A percentile compares a stretch with the other conserved stretches of the same genome.
These are phyloP conservation scores for Schizophyllum commune DNA, from an alignment of 1,284 basidiomycete genomes.

Conservation along the genomic window DNA sequence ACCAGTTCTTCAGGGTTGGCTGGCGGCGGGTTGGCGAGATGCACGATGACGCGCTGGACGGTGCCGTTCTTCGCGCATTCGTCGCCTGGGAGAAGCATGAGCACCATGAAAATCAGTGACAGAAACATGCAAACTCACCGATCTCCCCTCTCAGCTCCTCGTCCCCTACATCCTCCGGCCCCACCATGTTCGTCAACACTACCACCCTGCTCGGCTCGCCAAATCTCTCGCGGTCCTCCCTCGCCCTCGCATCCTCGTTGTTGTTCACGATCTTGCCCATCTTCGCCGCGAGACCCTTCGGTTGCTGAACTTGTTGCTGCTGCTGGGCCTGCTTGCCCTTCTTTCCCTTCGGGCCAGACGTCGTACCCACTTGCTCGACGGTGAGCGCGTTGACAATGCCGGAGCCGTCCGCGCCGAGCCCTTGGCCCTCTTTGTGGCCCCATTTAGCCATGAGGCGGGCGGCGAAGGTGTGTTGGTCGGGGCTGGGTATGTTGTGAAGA, in stretches of 20 bases:
- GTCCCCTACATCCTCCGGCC: conserved; percentile 72
- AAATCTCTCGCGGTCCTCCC: conserved; percentile 70
- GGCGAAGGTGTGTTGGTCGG: conserved; percentile 66
- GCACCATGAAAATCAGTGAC: conserved; percentile 6
- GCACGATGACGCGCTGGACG: conserved; percentile 83
- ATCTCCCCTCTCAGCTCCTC: conserved; percentile 84
- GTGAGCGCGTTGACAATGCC: conserved; percentile 86
- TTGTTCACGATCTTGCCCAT: conserved; percentile 86
- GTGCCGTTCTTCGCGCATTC: conserved; percentile 87
- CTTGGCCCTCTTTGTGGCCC: conserved; percentile 91
- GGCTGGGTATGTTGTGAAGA: too few species aligned
- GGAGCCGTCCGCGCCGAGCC: conserved; percentile 73
- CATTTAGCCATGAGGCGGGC: conserved; percentile 85
- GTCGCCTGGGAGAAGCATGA: conserved; percentile 45
- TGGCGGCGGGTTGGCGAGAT: conserved; percentile 62
- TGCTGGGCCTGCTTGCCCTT: conserved; percentile 28
- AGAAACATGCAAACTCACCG: conserved; percentile 39
- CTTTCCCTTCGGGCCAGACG: conserved; percentile 28
- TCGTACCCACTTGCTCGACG: conserved; percentile 52
- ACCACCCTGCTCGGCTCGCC: conserved; percentile 88
- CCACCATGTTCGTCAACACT: conserved; percentile 84
- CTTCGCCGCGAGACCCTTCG: conserved; percentile 39
- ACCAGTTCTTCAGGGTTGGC: conserved; percentile 59
- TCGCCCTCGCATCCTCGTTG: conserved; percentile 68
- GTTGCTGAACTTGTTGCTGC: conserved; percentile 20